Percentiles rank a stretch among this genome's conserved stretches.
phyloP scores from a whole-genome alignment of 2,329 filamentous ascomycete genomes.

The Byssochlamys sp. region DNA sequence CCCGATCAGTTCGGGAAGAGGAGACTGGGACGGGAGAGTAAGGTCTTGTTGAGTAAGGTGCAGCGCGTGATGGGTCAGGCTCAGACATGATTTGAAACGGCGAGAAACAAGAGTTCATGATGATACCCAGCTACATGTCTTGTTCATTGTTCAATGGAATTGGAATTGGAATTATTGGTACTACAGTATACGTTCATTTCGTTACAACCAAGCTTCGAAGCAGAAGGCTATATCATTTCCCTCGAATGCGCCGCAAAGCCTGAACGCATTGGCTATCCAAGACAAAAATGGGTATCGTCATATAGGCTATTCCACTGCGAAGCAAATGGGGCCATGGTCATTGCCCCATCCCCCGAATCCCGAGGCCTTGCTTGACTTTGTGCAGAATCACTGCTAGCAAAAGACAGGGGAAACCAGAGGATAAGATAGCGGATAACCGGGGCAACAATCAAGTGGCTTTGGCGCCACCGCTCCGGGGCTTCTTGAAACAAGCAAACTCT shows the following conservation, averaged over 20 bases:
- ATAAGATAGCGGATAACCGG: not conserved
- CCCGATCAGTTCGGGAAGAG: slow-evolving; percentile 61
- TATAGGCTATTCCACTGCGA: not conserved
- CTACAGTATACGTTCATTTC: not conserved
- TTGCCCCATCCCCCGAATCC: too few relatives aligned
- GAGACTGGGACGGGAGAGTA: slow-evolving; percentile 73
- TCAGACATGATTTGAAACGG: slow-evolving; percentile 6
- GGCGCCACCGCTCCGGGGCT: slow-evolving; percentile 38
- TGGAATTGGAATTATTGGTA: not conserved
- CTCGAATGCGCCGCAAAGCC: not conserved
- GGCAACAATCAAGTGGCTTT: not conserved
- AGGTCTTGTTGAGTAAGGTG: slow-evolving; percentile 66
- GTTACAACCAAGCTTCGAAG: not conserved
- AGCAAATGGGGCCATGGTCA: not conserved
- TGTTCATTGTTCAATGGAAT: not conserved
- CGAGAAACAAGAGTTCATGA: not conserved
- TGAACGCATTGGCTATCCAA: not conserved
- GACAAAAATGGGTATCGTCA: not conserved
- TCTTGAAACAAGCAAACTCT: slow-evolving; percentile 79
- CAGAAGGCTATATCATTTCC: not conserved
- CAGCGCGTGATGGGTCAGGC: slow-evolving; percentile 55
- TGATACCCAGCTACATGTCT: not conserved
- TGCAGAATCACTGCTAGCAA: not conserved
- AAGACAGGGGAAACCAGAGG: not conserved
- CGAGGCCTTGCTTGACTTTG: not conserved